Conservation (phyloP, 2,329 filamentous ascomycete genomes). For the Periconia digitata region DNA sequence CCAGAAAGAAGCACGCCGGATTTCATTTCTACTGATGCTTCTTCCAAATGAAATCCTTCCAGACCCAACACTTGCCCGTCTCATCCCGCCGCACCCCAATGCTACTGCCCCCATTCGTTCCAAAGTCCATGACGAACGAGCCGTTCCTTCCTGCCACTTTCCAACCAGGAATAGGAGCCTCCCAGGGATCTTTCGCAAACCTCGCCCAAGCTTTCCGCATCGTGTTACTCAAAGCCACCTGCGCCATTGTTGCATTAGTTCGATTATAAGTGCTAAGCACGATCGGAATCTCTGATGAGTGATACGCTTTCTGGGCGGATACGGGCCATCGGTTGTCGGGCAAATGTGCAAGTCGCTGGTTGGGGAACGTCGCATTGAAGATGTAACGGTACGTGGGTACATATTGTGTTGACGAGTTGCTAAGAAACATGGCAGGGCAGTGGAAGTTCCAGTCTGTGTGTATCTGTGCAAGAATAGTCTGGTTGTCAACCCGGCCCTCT, state of each 20-base stretch:
- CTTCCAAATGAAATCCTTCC: constrained; percentile 9
- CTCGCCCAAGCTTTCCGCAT: constrained; percentile 26
- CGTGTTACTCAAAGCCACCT: constrained; percentile 18
- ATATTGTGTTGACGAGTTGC: constrained; percentile 5
- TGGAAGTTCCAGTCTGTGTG: constrained; percentile 10
- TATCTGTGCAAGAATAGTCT: constrained; percentile 8
- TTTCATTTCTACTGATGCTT: constrained; percentile 4
- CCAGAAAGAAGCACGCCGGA: too few species aligned
- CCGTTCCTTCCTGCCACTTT: background rate
- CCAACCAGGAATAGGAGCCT: constrained; percentile 4
- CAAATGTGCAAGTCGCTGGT: background rate
- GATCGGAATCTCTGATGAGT: constrained; percentile 21
- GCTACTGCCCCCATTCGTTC: constrained; percentile 1
- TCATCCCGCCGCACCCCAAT: background rate
- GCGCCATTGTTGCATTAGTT: constrained; percentile 14
- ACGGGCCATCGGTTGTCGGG: constrained; percentile 11
- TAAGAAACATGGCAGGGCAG: constrained; percentile 3
- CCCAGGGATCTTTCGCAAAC: constrained; percentile 22
- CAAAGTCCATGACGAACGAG: constrained; percentile 7
- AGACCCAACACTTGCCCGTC: constrained; percentile 7
- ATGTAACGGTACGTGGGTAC: constrained; percentile 22
- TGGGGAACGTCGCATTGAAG: constrained; percentile 16
- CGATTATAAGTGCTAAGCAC: constrained; percentile 24
- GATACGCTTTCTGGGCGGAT: constrained; percentile 17
- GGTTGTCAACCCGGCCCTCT: constrained; percentile 7